Conservation (phyloP, 2,329 filamentous ascomycete species). For the Stagonosporopsis cucurbitacearum region DNA sequence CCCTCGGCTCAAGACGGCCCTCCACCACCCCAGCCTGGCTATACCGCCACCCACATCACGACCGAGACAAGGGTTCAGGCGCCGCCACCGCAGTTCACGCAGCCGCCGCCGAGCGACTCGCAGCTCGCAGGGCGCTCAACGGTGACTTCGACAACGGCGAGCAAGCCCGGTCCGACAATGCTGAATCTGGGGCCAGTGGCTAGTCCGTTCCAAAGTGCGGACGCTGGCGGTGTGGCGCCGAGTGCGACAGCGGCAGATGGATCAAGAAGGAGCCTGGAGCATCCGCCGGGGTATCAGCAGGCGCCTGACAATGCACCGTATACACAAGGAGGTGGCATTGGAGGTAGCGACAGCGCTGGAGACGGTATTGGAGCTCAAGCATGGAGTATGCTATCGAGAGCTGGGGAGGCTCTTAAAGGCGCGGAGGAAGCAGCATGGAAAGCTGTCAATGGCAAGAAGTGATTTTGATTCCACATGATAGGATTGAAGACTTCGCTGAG, state of each 20-base stretch:
- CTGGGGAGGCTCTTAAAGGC: constrained; percentile 45
- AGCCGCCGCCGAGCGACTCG: constrained; percentile 48
- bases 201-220: constrained; percentile 35
- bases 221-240: constrained; percentile 28
- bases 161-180: constrained; percentile 46
- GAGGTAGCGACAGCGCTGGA: constrained; percentile 32
- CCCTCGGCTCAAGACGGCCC: constrained; percentile 22
- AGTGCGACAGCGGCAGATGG: constrained; percentile 13
- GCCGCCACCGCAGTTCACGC: constrained; percentile 49
- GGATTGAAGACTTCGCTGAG: neutral
- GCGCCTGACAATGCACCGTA: constrained; percentile 49
- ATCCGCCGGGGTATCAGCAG: constrained; percentile 58
- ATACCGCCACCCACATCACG: constrained; percentile 37
- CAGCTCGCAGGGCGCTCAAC: constrained; percentile 51
- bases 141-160: constrained; percentile 29
- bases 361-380: constrained; percentile 41
- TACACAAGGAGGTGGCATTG: constrained; percentile 51
- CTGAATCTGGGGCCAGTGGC: constrained; percentile 47
- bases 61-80: constrained; percentile 38
- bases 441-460: constrained; percentile 40
- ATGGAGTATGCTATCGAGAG: constrained; percentile 47
- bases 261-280: constrained; percentile 42
- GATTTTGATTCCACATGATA: neutral
- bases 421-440: constrained; percentile 47
- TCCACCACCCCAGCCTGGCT: constrained; percentile 49